These are phyloP conservation scores for Cantharellus anzutake DNA, from an alignment of 768 basidiomycete species.

Conservation along the genomic window DNA sequence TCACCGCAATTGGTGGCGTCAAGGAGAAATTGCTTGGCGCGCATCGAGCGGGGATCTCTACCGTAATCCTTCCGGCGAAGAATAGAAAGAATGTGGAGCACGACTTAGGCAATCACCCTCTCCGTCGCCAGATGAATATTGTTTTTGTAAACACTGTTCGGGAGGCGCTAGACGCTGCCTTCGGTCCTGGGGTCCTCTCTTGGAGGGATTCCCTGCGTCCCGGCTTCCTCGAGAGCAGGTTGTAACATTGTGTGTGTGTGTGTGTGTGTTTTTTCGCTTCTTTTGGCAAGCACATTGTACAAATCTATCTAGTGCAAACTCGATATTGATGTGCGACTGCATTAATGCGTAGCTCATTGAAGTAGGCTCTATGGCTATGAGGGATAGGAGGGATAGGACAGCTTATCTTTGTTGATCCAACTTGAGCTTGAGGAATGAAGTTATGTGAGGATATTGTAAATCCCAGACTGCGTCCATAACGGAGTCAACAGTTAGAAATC, in stretches of 20 bases:
- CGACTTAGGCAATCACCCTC: constrained; percentile 49
- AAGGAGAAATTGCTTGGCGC: constrained; percentile 63
- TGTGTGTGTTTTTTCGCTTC: too few species aligned
- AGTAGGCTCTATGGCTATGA: too few species aligned
- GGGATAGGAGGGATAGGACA: too few species aligned
- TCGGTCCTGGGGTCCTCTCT: constrained; percentile 25
- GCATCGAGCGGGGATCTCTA: constrained; percentile 67
- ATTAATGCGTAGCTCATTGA: too few species aligned
- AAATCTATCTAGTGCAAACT: too few species aligned
- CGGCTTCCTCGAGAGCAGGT: neutral
- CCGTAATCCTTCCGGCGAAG: constrained; percentile 65
- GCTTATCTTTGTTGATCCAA: too few species aligned
- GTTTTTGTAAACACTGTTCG: constrained; percentile 61
- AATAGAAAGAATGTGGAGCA: constrained; percentile 80
- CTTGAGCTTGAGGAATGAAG: too few species aligned
- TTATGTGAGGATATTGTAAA: constrained; percentile 2
- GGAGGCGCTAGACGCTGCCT: constrained; percentile 69
- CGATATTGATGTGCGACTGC: too few species aligned
- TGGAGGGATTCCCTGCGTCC: neutral
- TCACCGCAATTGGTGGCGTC: constrained; percentile 76
- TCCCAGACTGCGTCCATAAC: constrained; percentile 8
- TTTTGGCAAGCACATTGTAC: too few species aligned
- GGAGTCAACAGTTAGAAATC: constrained; percentile 8
- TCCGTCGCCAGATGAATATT: constrained; percentile 59
- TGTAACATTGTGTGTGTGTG: neutral